Conservation (phyloP, 805 yeast genomes). For the Sugiyamaella chiloensis region DNA sequence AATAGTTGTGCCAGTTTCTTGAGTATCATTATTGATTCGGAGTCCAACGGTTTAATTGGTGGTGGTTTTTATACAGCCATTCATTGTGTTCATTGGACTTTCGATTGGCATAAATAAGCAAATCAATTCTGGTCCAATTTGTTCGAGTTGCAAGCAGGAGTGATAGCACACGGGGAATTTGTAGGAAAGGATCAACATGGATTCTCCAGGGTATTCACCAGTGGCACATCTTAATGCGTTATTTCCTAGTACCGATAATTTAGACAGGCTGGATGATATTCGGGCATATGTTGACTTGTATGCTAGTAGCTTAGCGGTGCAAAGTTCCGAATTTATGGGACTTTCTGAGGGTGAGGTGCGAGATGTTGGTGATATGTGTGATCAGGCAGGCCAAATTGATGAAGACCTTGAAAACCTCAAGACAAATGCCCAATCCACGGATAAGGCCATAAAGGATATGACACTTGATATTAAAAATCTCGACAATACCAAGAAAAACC, state of each 20-base stretch:
- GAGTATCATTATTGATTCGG: no score
- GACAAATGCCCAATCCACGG: constrained; percentile 51
- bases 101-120: no score
- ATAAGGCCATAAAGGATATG: constrained; percentile 58
- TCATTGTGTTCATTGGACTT: no score
- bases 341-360: constrained; percentile 23
- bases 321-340: constrained; percentile 38
- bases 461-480: constrained; percentile 74
- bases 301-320: constrained; percentile 47
- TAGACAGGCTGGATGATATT: constrained; percentile 51
- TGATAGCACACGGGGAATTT: no score
- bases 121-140: no score
- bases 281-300: constrained; percentile 49
- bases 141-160: no score
- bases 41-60: no score
- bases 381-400: constrained; percentile 37
- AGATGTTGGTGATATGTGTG: constrained; percentile 30
- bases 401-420: constrained; percentile 47
- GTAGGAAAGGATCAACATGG: no score
- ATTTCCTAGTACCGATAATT: constrained; percentile 49
- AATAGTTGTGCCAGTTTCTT: no score
- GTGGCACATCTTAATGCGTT: constrained; percentile 48
- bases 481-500: constrained; percentile 79
- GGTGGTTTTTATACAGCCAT: no score
- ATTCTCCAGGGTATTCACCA: constrained; percentile 50